These are phyloP conservation scores for Dryadomyces quercus-mongolicae DNA, from an alignment of 2,329 filamentous ascomycete species.

Conservation along the genomic window DNA sequence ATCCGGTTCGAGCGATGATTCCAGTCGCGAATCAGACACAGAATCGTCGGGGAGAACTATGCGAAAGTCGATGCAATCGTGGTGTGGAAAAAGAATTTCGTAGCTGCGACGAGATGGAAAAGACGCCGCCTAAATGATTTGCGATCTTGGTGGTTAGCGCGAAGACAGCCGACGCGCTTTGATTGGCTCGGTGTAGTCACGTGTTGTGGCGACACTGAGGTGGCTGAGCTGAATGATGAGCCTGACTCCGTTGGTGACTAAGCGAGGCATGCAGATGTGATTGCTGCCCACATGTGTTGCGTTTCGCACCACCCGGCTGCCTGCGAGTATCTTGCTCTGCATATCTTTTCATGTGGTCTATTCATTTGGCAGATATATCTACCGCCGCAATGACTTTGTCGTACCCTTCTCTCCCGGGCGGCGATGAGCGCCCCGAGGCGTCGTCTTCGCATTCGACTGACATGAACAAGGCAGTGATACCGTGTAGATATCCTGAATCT, in stretches of 20 bases:
- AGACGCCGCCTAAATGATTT: constrained; percentile 1
- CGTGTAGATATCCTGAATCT: no score
- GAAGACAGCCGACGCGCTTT: neutral
- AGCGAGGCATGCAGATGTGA: no score
- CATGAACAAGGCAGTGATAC: no score
- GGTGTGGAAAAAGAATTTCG: neutral
- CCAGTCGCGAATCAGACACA: neutral
- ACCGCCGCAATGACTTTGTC: no score
- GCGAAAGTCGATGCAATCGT: neutral
- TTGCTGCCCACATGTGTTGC: no score
- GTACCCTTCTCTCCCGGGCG: no score
- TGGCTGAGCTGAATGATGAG: neutral
- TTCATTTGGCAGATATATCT: neutral
- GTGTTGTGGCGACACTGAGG: neutral
- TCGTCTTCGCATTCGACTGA: no score
- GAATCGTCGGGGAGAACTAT: neutral
- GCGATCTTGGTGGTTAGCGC: constrained; percentile 2
- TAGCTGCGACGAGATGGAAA: neutral
- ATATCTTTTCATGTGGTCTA: neutral
- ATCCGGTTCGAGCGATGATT: neutral
- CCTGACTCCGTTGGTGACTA: no score
- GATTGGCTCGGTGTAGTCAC: neutral
- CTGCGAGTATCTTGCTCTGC: neutral
- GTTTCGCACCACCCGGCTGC: no score
- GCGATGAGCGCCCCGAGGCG: no score